A percentile compares a stretch with the other conserved stretches of the same genome.
These are phyloP conservation scores for Dichotomopilus funicola DNA, from an alignment of 2,329 filamentous ascomycete species.

Conservation along the genomic window DNA sequence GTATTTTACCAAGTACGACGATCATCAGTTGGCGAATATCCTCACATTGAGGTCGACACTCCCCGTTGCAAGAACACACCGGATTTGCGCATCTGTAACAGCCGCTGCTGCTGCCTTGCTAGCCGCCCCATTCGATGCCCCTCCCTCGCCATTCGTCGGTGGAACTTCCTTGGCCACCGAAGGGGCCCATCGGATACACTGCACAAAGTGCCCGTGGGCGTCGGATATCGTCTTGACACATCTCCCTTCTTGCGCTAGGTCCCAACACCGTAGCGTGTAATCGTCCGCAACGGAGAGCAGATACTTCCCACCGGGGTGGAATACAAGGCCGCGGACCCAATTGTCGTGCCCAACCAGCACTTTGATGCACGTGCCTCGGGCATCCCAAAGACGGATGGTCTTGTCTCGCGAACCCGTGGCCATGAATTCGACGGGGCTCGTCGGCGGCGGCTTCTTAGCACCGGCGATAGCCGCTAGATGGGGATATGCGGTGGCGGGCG, in stretches of 20 bases:
- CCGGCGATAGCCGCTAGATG: conserved; percentile 72
- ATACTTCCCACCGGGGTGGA: conserved; percentile 89
- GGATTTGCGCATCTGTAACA: conserved; percentile 55
- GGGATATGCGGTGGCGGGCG: conserved; percentile 71
- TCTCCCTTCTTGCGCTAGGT: conserved; percentile 81
- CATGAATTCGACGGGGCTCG: conserved; percentile 76
- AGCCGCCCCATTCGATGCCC: conserved; percentile 32
- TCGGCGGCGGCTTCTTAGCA: conserved; percentile 71
- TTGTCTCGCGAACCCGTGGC: conserved; percentile 88
- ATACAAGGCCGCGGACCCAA: conserved; percentile 80
- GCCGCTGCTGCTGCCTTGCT: conserved; percentile 43
- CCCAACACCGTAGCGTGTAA: conserved; percentile 90
- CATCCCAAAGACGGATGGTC: conserved; percentile 83
- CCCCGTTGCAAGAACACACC: conserved; percentile 81
- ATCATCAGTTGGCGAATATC: conserved; percentile 57
- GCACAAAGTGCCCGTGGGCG: conserved; percentile 78
- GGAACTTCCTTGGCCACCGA: conserved; percentile 57
- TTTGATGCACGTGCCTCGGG: conserved; percentile 75
- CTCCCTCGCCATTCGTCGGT: conserved; percentile 35
- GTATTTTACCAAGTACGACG: too few species aligned
- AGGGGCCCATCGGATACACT: conserved; percentile 82
- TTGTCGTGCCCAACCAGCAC: conserved; percentile 86
- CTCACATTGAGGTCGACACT: conserved; percentile 76
- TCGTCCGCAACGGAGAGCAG: conserved; percentile 81
- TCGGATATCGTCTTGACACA: conserved; percentile 77